Base-by-base conservation (phyloP, 164 flowering plant genomes). In the Liriodendron chinense region DNA sequence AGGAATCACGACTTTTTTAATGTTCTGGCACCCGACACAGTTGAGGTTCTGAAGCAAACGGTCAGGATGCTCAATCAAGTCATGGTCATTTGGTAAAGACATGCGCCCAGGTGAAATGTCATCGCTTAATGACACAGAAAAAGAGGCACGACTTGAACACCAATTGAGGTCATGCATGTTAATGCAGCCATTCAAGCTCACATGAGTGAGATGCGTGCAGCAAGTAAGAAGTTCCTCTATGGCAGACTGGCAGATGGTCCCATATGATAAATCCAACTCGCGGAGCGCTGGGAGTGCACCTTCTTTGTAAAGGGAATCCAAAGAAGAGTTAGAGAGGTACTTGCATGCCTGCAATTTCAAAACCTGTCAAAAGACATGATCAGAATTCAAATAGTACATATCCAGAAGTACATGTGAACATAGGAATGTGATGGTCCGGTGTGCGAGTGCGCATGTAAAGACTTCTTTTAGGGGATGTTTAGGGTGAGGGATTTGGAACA, bases 261-360 rank as follows among this genome's bases (percentile, higher is more conserved):
- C 99, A 80, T 96, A 91, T 3, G 99, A 96, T 79, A 96, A 81
- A 80, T 96, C 99, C 78, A 96, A 81, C 73, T 94, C 97, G 69
- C 89, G 79, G 7, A 96, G 94, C 26, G 88, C 80, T 23, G 97
- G 98, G 7, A 96, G 86, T 71, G 97, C 96, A 74, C 89, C 90
- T 61, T 82, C 84, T 74, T 86, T 91, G 81, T 94, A 90, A 22
- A 96, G 90, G 57, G 98, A 85, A 84, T 93, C 98, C 81, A 96
- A 81, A 26, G 99, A 91, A 25, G 92, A 82, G 77, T 91, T 89
- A 26, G 83, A 80, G 9, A 96, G 91, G 80, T 94, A 93, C 83
- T 96, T 96, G 94, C 99, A 96, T 1, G 99, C 99, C 89, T 93
- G 99, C 84, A 96, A 78, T 80, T 92, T 96, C 72, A 96, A 75